Evolutionary conservation across 2,329 filamentous ascomycete genomes (phyloP).

Genomic region (Setomelanomma holmii): DNA sequence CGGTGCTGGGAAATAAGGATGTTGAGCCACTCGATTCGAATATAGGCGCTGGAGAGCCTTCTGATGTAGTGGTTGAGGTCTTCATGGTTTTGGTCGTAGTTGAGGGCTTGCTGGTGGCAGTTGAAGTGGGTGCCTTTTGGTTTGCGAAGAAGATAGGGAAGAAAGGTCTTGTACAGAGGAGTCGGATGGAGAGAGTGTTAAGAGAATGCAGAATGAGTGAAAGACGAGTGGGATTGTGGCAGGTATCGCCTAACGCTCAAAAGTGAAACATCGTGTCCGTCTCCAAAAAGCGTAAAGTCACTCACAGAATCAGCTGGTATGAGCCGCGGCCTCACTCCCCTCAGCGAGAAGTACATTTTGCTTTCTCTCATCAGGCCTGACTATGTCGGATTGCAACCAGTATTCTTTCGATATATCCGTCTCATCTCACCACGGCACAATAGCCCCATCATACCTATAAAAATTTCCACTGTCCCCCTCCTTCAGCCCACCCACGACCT

Average conservation of each 20-base stretch:
- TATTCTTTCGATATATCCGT: not conserved
- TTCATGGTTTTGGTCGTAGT: not conserved
- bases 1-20: not conserved
- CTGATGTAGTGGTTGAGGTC: not conserved
- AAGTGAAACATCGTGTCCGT: too few relatives aligned
- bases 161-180: too few relatives aligned
- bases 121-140: not conserved
- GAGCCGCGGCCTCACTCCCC: too few relatives aligned
- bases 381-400: too few relatives aligned
- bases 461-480: conserved; percentile 48
- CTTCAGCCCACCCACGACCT: conserved; percentile 40
- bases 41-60: not conserved
- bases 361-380: too few relatives aligned
- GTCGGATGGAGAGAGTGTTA: too few relatives aligned
- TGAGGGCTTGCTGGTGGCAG: not conserved
- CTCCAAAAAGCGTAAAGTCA: too few relatives aligned
- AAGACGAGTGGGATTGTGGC: too few relatives aligned
- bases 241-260: too few relatives aligned
- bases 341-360: not conserved
- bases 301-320: too few relatives aligned
- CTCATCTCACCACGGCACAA: conserved; percentile 41
- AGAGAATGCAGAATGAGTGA: too few relatives aligned
- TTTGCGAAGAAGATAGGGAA: not conserved
- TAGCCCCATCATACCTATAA: conserved; percentile 44
- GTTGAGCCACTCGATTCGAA: not conserved